Base-by-base conservation (phyloP, 169 alveolate species). In the Eimeria brunetti region DNA sequence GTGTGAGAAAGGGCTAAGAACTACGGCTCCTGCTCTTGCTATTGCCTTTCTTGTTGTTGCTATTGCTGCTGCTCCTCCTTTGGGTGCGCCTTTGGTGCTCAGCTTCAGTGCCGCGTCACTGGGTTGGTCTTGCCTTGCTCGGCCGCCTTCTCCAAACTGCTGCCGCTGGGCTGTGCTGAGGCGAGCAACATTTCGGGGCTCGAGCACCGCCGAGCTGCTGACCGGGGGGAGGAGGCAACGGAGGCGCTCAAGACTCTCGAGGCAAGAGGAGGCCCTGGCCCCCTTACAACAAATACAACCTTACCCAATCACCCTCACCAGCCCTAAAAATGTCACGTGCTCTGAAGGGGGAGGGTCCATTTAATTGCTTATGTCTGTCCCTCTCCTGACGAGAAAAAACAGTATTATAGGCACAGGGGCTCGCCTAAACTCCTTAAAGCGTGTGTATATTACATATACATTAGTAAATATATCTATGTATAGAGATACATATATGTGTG, bases 41-140 rank as follows among this genome's bases (percentile, higher is more conserved):
- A 27, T 33, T 30, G 60, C 56, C 85, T 1, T 16, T 67, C 44
- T 33, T 80, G 89, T 14, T 80, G 89, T 30, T 80, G 71, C 71
- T 80, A 60, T 1, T 38, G 69, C 69, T 58, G 20, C 69, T 58
- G 20, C 20, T 58, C n/a, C n/a, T 58, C 12, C n/a, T 58, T 12
- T 58, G 12, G 86, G 14, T 44, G 86, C 86, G 53, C 64, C n/a
- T 51, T 49, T 84, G 60, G 51, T 22, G 27, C n/a, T 44, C 91
- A 84, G 91, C 91, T 84, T 11, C 91, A 84, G 64, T 84, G 91
- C 91, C 78, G 91, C 9, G 76, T 84, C 46, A 33, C 62, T 22
- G 75, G 53, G 0, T 41, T 84, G 91, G 64, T 58, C 4, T 27
- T 84, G 56, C 58, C 91, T 16, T 58, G 78, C 64, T 44, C 75